A percentile compares a stretch with the other conserved stretches of the same genome.
Conservation (phyloP, 768 basidiomycete genomes). For the Suillus paluster region DNA sequence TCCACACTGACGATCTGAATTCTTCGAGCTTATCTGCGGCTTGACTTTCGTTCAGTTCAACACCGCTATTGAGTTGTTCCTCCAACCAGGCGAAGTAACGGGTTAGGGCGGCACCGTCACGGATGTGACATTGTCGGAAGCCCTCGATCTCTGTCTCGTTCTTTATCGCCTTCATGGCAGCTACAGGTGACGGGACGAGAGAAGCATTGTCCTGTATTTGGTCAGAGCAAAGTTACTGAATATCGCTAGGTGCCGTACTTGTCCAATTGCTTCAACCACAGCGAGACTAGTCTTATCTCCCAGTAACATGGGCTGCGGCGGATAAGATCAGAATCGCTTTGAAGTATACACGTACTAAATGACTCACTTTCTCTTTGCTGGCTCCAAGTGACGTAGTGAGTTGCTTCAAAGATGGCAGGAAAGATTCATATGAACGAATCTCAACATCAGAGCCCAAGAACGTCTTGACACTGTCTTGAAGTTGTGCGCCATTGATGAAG, state of each 20-base stretch:
- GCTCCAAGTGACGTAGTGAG: constrained; percentile 44
- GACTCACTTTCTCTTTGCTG: constrained; percentile 37
- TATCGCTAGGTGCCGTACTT: constrained; percentile 43
- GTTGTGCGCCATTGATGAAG: constrained; percentile 64
- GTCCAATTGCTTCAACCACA: constrained; percentile 77
- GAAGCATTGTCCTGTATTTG: constrained; percentile 56
- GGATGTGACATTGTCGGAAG: constrained; percentile 85
- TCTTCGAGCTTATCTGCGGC: constrained; percentile 80
- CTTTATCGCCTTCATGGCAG: constrained; percentile 82
- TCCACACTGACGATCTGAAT: constrained; percentile 72
- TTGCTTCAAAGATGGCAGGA: constrained; percentile 66
- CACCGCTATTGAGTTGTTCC: constrained; percentile 69
- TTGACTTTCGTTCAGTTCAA: constrained; percentile 73
- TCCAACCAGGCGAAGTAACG: constrained; percentile 97
- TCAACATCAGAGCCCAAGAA: constrained; percentile 64
- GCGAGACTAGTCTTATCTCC: constrained; percentile 82
- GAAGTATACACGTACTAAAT: constrained; percentile 25
- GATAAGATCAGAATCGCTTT: neutral
- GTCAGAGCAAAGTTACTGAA: constrained; percentile 7
- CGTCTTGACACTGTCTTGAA: constrained; percentile 43
- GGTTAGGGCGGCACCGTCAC: constrained; percentile 87
- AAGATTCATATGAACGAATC: constrained; percentile 69
- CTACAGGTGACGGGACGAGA: constrained; percentile 71
- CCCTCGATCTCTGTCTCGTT: constrained; percentile 84
- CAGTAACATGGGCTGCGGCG: constrained; percentile 69